Percentiles rank a stretch among this genome's conserved stretches.
phyloP scores from a whole-genome alignment of 768 basidiomycete species.

The Mycena haematopus region DNA sequence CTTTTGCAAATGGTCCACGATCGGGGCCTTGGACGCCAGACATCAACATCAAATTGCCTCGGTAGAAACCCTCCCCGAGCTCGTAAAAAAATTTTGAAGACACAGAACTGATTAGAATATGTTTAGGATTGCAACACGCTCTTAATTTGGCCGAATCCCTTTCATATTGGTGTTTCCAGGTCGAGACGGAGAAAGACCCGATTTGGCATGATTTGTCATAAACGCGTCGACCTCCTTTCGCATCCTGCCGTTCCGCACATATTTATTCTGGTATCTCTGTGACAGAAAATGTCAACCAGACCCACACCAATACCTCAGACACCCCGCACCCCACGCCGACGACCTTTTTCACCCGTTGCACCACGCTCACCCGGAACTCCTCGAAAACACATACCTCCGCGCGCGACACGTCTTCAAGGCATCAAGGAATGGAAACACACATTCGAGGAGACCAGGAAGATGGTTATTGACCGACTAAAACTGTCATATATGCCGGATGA shows the following conservation, averaged over 20 bases:
- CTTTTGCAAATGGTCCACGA: no score
- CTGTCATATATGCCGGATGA: not conserved
- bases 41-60: no score
- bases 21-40: no score
- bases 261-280: no score
- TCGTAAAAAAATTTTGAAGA: no score
- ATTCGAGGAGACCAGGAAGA: not conserved
- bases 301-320: not conserved
- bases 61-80: no score
- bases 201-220: conserved; percentile 4
- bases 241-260: not conserved
- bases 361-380: not conserved
- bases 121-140: not conserved
- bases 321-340: not conserved
- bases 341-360: not conserved
- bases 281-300: not conserved
- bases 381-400: not conserved
- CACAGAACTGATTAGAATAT: no score
- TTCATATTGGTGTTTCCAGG: not conserved
- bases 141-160: not conserved
- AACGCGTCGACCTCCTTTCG: conserved; percentile 1
- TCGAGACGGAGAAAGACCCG: not conserved
- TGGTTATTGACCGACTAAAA: not conserved
- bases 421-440: not conserved
- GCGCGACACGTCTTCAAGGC: not conserved